A percentile compares a stretch with the other conserved stretches of the same genome.
phyloP scores from a whole-genome alignment of 2,329 filamentous ascomycete species.

The Aspergillus uvarum region DNA sequence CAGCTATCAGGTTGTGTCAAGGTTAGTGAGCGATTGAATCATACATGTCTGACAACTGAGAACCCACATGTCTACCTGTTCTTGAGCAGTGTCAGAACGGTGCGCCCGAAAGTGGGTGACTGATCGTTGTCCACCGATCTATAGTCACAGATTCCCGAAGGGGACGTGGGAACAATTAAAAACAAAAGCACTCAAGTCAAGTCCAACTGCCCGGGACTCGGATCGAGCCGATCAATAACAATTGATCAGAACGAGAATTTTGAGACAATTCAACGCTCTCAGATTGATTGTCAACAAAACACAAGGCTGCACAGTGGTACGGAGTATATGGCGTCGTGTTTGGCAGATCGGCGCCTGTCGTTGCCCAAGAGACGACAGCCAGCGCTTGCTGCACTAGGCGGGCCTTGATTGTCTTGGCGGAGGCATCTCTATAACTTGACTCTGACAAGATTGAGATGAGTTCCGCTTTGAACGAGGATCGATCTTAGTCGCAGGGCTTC shows the following conservation, averaged over 20 bases:
- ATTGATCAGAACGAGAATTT: not conserved
- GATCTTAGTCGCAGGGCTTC: not conserved
- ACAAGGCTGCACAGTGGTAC: not conserved
- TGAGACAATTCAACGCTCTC: not conserved
- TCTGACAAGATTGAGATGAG: not conserved
- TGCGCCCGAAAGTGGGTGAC: not conserved
- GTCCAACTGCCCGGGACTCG: not conserved
- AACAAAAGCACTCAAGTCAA: not conserved
- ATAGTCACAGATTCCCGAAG: not conserved
- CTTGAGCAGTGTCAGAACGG: not conserved
- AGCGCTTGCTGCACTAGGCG: conserved; percentile 16
- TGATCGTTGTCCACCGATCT: not conserved
- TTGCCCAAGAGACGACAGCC: conserved; percentile 22
- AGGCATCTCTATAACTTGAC: not conserved
- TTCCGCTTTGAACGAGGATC: not conserved
- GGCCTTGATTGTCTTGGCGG: conserved; percentile 13
- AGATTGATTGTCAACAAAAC: conserved; percentile 12
- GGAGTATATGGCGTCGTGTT: conserved; percentile 6
- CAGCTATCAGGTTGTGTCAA: not conserved
- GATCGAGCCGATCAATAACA: not conserved
- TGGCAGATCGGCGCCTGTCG: conserved; percentile 13
- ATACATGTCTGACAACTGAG: not conserved
- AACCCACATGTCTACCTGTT: not conserved
- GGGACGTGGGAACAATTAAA: not conserved
- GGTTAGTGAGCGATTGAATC: not conserved